Base-by-base conservation (phyloP, 106 monocot species). In the Dendrobium officinale region DNA sequence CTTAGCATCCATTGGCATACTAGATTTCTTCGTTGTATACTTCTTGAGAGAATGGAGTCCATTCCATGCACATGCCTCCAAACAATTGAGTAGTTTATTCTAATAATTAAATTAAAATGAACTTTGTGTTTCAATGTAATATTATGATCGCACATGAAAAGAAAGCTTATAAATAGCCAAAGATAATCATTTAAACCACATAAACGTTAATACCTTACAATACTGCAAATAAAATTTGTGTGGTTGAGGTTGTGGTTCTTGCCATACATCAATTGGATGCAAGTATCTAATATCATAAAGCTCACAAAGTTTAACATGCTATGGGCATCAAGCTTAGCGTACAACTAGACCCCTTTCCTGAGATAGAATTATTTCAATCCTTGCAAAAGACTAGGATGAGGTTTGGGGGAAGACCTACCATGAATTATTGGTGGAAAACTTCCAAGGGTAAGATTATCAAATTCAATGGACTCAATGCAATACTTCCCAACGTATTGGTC, bases 401-500 rank as follows among this genome's bases (percentile, higher is more conserved):
- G 68, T 13, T 26, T 27, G 8, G 67, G 26, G 41, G 33, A 49
- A 26, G 75, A 79, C 86, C 33, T 41, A 96, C 96, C 96, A 83
- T 88, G 86, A 79, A 96, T 84, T 55, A n/a, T 86, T 31, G 93
- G 96, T 40, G 96, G 96, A 79, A 96, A 86, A 80, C 84, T 82
- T 20, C 96, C 96, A 81, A 96, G 90, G 54, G 90, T 93, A 49
- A 96, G 72, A 51, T 75, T 54, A 15, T 88, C 88, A 84, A 93
- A 93, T 77, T 91, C 89, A 72, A 96, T 89, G 49, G 93, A 90
- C 73, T 88, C 58, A 55, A 93, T 91, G 40, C 72, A 42, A 83
- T 88, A 93, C 68, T 81, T 86, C 47, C 96, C 96, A 80, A 91
- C 79, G 82, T 96, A 93, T 82, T 91, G 83, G 75, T 93, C 91